Evolutionary conservation across 768 basidiomycete species (phyloP), one percentile per base, ranked within the genome.

Genomic region (Crassisporium funariophilum): DNA sequence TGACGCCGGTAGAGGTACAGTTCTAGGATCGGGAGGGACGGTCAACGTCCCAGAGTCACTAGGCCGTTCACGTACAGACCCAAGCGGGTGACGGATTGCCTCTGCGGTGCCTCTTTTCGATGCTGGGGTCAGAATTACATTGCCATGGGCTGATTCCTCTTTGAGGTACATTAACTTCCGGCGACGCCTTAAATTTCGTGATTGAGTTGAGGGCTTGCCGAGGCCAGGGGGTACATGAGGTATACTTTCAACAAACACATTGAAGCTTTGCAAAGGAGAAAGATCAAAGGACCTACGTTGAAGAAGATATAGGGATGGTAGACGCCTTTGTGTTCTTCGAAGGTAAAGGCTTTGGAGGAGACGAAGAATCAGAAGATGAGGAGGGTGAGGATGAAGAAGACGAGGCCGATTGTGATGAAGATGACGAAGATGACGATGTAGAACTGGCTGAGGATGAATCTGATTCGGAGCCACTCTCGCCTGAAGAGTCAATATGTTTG

Each of bases 391-490:
- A 57, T 12, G 63, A 58, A 2, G 59, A 45, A 1, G 59, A 57
- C 0, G 63, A 61, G 12, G 46, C 48, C 0, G 57, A 62, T 0
- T 62, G 57, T 0, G 61, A 60, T 3, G 61, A 55, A 0, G 66
- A 62, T 0, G 65, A 57, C 2, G 56, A 46, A 13, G 65, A 63
- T 0, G 62, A 57, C 0, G 65, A 62, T 4, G 62, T 57, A 3
- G 62, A 60, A 1, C 64, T 53, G 0, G 67, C 56, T 0, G 63
- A 59, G 0, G 58, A 57, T 2, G 58, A 53, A 35, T 59, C 53
- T 2, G 59, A 55, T 4, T 52, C 57, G 17, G 52, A 47, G 24
- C 23, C 45, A 15, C 41, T 47, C 16, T 55, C 50, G 34, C 48
- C 41, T 11, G 43, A 22, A n/a, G 25, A 13, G 37, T 38, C 19